Percentiles rank a stretch among this genome's conserved stretches.
phyloP scores from a whole-genome alignment of 306 rosid species.

The Cucumis melo region DNA sequence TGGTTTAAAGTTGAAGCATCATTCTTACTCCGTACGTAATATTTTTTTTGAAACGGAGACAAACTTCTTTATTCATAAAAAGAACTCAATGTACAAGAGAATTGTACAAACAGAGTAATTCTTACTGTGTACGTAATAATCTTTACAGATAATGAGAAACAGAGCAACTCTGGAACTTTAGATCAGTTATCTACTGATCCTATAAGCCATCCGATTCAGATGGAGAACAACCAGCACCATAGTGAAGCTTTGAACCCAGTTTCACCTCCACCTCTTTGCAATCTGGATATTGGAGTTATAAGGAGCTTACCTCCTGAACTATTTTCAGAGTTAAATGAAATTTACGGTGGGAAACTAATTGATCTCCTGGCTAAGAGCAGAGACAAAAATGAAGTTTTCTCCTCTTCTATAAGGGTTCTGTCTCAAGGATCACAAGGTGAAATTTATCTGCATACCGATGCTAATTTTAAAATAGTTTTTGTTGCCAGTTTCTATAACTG shows the following conservation, averaged over 20 bases:
- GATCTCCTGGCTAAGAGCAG: slow-evolving; percentile 44
- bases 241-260: slow-evolving; percentile 27
- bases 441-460: not conserved
- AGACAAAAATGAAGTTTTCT: slow-evolving; percentile 20
- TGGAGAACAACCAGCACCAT: slow-evolving; percentile 17
- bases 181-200: slow-evolving; percentile 17
- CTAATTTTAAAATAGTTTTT: not conserved
- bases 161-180: slow-evolving; percentile 16
- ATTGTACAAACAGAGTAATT: no score
- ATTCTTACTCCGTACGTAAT: no score
- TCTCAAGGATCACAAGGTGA: slow-evolving; percentile 25
- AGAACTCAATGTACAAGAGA: no score
- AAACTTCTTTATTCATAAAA: no score
- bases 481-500: not conserved
- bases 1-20: slow-evolving; percentile 7
- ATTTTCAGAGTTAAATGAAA: slow-evolving; percentile 60
- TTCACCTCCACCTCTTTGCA: slow-evolving; percentile 43
- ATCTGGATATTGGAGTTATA: slow-evolving; percentile 74
- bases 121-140: slow-evolving; percentile 10
- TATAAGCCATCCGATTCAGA: slow-evolving; percentile 21
- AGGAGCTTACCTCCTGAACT: slow-evolving; percentile 75
- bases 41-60: no score
- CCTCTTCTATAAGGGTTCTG: slow-evolving; percentile 4
- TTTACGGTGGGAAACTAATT: slow-evolving; percentile 59
- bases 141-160: slow-evolving; percentile 30